A percentile compares a stretch with the other conserved stretches of the same genome.
phyloP scores from a whole-genome alignment of 164 flowering plant species.

The Aristolochia californica region DNA sequence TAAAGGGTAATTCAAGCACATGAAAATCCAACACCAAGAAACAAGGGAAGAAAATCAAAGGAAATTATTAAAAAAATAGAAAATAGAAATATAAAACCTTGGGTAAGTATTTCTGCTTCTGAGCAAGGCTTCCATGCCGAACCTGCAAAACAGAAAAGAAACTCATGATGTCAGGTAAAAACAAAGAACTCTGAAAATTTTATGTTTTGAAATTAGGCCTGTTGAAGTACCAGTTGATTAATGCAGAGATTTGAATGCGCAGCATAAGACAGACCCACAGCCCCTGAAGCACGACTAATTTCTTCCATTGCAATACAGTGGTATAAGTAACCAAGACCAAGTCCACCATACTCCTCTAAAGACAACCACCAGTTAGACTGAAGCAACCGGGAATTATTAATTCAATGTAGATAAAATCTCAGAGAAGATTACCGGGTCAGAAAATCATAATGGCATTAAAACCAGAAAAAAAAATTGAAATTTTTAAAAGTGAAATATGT shows the following conservation, averaged over 20 bases:
- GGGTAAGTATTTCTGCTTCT: slow-evolving; percentile 87
- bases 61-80: background rate
- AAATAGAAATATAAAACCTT: slow-evolving; percentile 39
- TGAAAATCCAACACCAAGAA: background rate
- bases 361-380: background rate
- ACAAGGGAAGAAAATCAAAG: background rate
- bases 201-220: background rate
- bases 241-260: slow-evolving; percentile 95
- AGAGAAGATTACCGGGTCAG: too few relatives aligned
- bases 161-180: background rate
- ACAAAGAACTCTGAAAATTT: background rate
- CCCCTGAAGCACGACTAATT: slow-evolving; percentile 94
- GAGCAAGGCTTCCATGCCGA: slow-evolving; percentile 73
- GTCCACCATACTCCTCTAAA: slow-evolving; percentile 98
- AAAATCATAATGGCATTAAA: background rate
- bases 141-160: slow-evolving; percentile 37
- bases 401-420: background rate
- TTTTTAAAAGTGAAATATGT: background rate
- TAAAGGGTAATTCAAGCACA: too few relatives aligned
- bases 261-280: slow-evolving; percentile 94
- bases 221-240: slow-evolving; percentile 71
- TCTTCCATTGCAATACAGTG: slow-evolving; percentile 99
- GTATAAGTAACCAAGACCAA: slow-evolving; percentile 95
- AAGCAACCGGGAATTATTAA: background rate
- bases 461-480: background rate